A percentile compares a stretch with the other conserved stretches of the same genome.
These are phyloP conservation scores for Claviceps pusilla DNA, from an alignment of 2,329 filamentous ascomycete genomes.

Conservation along the genomic window DNA sequence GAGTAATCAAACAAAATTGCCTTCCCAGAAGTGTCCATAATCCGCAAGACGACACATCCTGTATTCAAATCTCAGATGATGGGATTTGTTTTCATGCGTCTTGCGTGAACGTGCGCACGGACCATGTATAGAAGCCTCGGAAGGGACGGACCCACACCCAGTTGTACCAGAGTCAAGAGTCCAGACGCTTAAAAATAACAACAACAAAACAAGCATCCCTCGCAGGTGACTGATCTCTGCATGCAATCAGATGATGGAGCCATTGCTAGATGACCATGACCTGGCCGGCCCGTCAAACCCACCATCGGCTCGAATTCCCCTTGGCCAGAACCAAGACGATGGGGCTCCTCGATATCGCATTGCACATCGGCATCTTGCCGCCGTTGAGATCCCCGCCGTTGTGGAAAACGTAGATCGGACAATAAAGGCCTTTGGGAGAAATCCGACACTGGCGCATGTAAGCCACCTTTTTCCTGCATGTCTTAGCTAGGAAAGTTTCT, in stretches of 20 bases:
- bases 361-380: slow-evolving; percentile 20
- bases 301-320: not conserved
- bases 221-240: not conserved
- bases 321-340: slow-evolving; percentile 7
- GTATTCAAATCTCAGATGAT: not conserved
- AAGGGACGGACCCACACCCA: not conserved
- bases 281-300: not conserved
- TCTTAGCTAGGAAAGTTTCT: not conserved
- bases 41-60: not conserved
- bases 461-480: slow-evolving; percentile 5
- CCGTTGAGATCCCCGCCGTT: slow-evolving; percentile 29
- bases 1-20: not conserved
- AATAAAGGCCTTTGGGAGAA: slow-evolving; percentile 26
- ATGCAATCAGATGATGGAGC: not conserved
- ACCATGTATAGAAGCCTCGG: not conserved
- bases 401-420: slow-evolving; percentile 29
- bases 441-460: slow-evolving; percentile 24
- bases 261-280: not conserved
- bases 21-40: not conserved
- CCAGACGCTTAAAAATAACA: not conserved
- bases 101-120: not conserved
- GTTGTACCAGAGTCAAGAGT: not conserved
- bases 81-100: not conserved
- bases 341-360: slow-evolving; percentile 22
- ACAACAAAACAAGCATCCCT: not conserved